Evolutionary conservation across 768 basidiomycete genomes (phyloP).

Genomic region (Crassisporium funariophilum): DNA sequence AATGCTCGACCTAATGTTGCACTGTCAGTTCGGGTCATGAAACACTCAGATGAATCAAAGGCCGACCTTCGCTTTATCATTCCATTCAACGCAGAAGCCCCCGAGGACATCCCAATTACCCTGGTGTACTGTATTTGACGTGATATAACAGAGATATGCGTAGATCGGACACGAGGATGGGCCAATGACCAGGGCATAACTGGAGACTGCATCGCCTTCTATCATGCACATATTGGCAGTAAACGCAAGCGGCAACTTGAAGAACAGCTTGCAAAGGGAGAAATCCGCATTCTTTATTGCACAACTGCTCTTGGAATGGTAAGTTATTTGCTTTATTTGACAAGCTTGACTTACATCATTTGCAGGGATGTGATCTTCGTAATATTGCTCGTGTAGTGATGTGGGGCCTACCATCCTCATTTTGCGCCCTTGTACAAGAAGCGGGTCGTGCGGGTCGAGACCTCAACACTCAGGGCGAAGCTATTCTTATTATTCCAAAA

Average conservation of each 20-base stretch:
- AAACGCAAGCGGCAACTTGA: conserved; percentile 20
- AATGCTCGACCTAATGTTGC: conserved; percentile 30
- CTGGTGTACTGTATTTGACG: conserved; percentile 24
- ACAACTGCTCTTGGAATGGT: conserved; percentile 32
- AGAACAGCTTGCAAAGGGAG: conserved; percentile 9
- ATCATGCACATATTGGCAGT: conserved; percentile 23
- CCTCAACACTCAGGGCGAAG: not conserved
- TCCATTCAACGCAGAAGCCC: conserved; percentile 6
- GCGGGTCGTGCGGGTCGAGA: conserved; percentile 10
- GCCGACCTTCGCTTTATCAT: conserved; percentile 27
- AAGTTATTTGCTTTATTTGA: not conserved
- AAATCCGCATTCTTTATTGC: conserved; percentile 20
- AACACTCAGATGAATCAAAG: conserved; percentile 18
- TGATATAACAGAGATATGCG: conserved; percentile 10
- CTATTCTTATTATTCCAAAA: conserved; percentile 8
- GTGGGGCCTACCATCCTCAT: conserved; percentile 10
- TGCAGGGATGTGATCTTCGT: conserved; percentile 18
- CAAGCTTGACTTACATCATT: not conserved
- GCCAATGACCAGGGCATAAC: conserved; percentile 14
- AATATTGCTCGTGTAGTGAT: conserved; percentile 12
- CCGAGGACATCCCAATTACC: conserved; percentile 19
- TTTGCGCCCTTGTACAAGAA: conserved; percentile 9
- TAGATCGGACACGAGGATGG: conserved; percentile 18
- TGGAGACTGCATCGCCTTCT: conserved; percentile 18
- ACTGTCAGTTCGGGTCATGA: conserved; percentile 22